phyloP scores from a whole-genome alignment of 2,329 filamentous ascomycete genomes.

The Ophiostoma sp. region DNA sequence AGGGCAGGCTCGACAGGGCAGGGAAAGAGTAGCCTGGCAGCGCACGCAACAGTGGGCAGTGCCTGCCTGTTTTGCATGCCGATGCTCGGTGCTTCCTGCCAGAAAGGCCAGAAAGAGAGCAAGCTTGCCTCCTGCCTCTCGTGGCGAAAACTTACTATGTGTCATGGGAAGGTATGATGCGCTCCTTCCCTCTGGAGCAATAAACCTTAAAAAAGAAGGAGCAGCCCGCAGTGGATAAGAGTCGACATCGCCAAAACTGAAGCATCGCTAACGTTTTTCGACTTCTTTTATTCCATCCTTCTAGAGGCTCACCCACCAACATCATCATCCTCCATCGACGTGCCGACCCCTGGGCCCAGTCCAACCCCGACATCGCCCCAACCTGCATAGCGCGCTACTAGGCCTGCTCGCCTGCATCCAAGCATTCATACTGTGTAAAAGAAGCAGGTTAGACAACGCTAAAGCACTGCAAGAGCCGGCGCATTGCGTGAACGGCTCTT shows the following conservation, averaged over 20 bases:
- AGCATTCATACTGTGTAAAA: conserved; percentile 18
- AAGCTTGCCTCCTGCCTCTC: not conserved
- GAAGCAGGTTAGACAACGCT: conserved; percentile 19
- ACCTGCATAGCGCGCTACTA: not conserved
- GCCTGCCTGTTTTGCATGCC: not conserved
- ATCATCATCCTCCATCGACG: not conserved
- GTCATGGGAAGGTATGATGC: not conserved
- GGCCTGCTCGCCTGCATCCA: not conserved
- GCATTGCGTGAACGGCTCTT: conserved; percentile 19
- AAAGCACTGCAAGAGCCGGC: conserved; percentile 19
- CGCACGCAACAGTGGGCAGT: not conserved
- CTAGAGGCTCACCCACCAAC: not conserved
- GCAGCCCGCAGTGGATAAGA: not conserved
- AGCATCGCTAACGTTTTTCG: not conserved
- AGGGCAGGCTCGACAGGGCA: too few relatives aligned
- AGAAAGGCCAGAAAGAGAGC: not conserved
- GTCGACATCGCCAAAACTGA: not conserved
- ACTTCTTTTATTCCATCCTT: not conserved
- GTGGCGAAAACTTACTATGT: not conserved
- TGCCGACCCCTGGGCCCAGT: not conserved
- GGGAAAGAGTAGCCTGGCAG: not conserved
- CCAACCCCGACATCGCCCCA: not conserved
- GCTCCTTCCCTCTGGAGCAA: not conserved
- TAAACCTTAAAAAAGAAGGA: not conserved
- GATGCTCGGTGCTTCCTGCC: not conserved